Base-by-base conservation (phyloP, 768 basidiomycete species). In the Lactifluus piperatus region DNA sequence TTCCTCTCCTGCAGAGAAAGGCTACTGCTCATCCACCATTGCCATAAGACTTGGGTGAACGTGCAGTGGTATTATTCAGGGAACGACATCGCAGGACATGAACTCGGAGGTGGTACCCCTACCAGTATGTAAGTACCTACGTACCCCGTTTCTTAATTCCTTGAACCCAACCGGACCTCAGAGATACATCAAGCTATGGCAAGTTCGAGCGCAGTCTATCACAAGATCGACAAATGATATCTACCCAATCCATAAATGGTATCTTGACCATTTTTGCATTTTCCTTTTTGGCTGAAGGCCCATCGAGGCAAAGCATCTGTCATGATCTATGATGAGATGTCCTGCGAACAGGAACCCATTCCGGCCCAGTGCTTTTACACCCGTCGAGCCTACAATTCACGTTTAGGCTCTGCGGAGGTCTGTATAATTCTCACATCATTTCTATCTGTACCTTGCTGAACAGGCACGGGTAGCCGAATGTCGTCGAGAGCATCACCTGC, bases 121-220 rank as follows among this genome's bases (percentile, higher is more conserved):
- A 2, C 3, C 11, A 8, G 14, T 37, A 2, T 45, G 59, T 60
- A 18, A 46, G 59, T 51, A n/a, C 18, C 20, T 6, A 5, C 20
- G 14, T 10, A 18, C 2, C 34, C 13, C 14, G n/a, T 32, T 27
- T 39, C 26, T 22, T 4, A 18, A 4, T 26, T 11, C 20, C 10
- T 9, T 51, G 36, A 43, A 51, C 32, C 2, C 14, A n/a, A n/a
- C 30, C 2, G 6, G 14, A 30, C 32, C 5, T 0, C 54, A 60
- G 59, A 13, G 37, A 52, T 36, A 27, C 29, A 30, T 51, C 60
- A 5, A 51, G 4, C 24, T 61, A 56, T 39, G 60, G 60, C 14
- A 61, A 39, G 37, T 56, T 56, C 14, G 60, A 61, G n/a, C 60
- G 60, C 14, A 61, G 60, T 37, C 45, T 52, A 14, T 30, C 36